Conservation (phyloP, 225 moss, liverwort and hornwort genomes). For the Physcomitrium patens region DNA sequence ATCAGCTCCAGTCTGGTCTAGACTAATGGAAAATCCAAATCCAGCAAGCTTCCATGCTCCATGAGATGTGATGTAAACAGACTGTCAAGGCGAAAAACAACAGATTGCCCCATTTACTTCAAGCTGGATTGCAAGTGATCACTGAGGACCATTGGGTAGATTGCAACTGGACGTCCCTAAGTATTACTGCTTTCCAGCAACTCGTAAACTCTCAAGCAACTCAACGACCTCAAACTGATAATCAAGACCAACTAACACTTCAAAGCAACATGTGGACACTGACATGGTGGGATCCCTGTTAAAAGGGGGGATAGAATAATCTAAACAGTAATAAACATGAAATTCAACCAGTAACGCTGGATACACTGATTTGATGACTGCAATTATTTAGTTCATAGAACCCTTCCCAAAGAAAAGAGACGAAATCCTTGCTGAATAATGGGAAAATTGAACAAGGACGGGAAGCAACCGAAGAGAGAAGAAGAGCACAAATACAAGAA, state of each 20-base stretch:
- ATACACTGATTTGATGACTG: not conserved
- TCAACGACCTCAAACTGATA: constrained; percentile 1
- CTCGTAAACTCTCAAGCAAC: not conserved
- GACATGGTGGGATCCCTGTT: not conserved
- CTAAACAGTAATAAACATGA: not conserved
- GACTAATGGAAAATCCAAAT: constrained; percentile 79
- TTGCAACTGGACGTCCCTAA: not conserved
- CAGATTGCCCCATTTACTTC: constrained; percentile 3
- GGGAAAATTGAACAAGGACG: not conserved
- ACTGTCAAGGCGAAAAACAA: constrained; percentile 57
- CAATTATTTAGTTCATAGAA: not conserved
- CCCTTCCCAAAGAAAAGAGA: not conserved
- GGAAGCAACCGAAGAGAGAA: not conserved
- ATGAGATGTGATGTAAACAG: constrained; percentile 92
- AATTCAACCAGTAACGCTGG: not conserved
- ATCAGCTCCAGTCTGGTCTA: constrained; percentile 72
- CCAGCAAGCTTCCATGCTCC: constrained; percentile 99
- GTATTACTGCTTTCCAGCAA: not conserved
- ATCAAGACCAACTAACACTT: not conserved
- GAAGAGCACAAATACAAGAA: not conserved
- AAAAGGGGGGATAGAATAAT: not conserved
- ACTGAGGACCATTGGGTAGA: not conserved
- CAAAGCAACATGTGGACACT: not conserved
- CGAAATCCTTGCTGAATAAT: not conserved
- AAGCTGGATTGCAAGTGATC: not conserved